Base-by-base conservation (phyloP, 2,329 filamentous ascomycete species). In the Aspergillus eucalypticola region DNA sequence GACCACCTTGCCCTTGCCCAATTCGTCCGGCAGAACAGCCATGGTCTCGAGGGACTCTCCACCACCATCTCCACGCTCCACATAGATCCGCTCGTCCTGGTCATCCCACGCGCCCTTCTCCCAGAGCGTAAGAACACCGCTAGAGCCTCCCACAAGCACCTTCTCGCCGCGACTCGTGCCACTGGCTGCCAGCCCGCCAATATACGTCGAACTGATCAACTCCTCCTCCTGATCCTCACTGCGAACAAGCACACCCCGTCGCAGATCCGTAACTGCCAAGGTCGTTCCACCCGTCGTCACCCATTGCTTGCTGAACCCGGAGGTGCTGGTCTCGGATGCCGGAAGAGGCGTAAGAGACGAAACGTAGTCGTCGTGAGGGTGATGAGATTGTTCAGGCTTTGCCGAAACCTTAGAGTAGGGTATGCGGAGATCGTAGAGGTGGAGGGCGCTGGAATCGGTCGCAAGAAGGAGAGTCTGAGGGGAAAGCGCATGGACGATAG, bases 181-280 rank as follows among this genome's bases (percentile, higher is more conserved):
- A 41, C 78, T 79, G 29, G 88, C 87, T 0, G 90, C 87, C 62
- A 96, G 78, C 0, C 92, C 92, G 0, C 88, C 85, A 17, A 98
- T 87, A 71, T 92, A 91, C 50, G 87, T 82, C 1, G 90, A 90
- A 69, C 89, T 90, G n/a, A 97, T 83, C 60, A 98, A 79, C 76
- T 98, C 92, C 66, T 97, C 93, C 69, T 96, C 95, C 73, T 98
- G 95, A 70, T 98, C 92, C 72, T 97, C 95, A 66, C 92, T 96
- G 61, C 89, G 89, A 3, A 93, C 89, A 46, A 98, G 80, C 5
- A 97, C 91, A 13, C 94, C 94, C 51, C 91, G 84, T 23, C 94
- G 87, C 48, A 97, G 81, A 73, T 99, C 95, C 0, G 92, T 96
- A 39, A 97, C 88, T 1, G 92, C 91, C 19, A 99, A 80, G 0